Base-by-base conservation (phyloP, 441 rosid genomes). In the Geranium incanum region DNA sequence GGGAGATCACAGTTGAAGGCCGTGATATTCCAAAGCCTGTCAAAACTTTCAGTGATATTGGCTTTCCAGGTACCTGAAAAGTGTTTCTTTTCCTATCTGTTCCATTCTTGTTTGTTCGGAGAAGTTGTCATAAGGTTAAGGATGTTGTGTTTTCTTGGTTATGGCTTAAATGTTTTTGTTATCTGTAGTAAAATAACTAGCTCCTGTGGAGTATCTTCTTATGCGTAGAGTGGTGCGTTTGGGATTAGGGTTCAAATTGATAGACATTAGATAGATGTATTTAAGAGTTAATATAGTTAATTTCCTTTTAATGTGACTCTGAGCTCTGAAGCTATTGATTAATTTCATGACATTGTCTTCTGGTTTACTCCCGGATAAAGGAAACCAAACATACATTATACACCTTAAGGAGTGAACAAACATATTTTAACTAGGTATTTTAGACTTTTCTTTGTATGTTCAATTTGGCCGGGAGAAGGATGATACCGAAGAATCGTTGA, bases 1-100 rank as follows among this genome's bases (percentile, higher is more conserved):
- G 86, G 52, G 98, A 92, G 38, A 91, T 92, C 38, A 85, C 88
- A 0, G 91, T 92, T 7, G 91, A 90, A 85, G 99, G 99, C 9
- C 82, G 77, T 71, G 97, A 89, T 81, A 85, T 95, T 71, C 98
- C 98, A 62, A 92, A 81, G 79, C 97, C 99, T 0, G 78, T 92
- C 67, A 78, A 88, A 60, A 75, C 79, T 81, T 95, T 95, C 73
- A 78, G 86, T 0, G 99, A 95, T 81, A 96, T 98, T 36, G 89
- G 84, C 70, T 92, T 95, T 67, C 98, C 98, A 52, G 97, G 99
- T 92, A 84, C 19, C 16, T 59, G 23, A 36, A 57, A 4, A 16
- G 87, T 81, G 86, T 92, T 57, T 3, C 19, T 7, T 41, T 70
- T 33, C 45, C 12, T 57, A 36, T 39, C 4, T 1, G 16, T 12